These are phyloP conservation scores for Aspergillus sp. DNA, from an alignment of 2,329 filamentous ascomycete species.

Conservation along the genomic window DNA sequence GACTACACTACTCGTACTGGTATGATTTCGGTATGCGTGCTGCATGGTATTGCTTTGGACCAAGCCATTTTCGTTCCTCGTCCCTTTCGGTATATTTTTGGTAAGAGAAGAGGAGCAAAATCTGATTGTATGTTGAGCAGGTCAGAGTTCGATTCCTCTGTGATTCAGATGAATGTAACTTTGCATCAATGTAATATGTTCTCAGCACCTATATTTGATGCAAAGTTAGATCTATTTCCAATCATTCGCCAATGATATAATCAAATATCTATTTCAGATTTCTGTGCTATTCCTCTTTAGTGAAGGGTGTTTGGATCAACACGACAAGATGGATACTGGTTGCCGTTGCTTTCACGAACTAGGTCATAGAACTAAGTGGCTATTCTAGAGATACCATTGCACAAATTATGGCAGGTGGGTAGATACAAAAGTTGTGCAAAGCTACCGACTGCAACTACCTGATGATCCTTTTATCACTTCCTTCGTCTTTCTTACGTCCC, in stretches of 20 bases:
- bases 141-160: too few relatives aligned
- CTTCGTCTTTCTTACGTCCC: not conserved
- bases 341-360: not conserved
- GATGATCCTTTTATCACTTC: not conserved
- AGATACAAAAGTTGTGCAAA: not conserved
- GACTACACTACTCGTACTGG: too few relatives aligned
- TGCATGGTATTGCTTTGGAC: too few relatives aligned
- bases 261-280: not conserved
- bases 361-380: not conserved
- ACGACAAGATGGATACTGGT: not conserved
- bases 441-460: not conserved
- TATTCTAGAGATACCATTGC: not conserved
- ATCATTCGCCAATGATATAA: not conserved
- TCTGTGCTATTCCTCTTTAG: not conserved
- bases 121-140: too few relatives aligned
- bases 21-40: too few relatives aligned
- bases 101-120: too few relatives aligned
- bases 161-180: not conserved
- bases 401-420: not conserved
- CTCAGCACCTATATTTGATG: not conserved
- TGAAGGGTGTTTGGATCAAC: not conserved
- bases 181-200: not conserved
- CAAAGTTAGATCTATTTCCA: not conserved
- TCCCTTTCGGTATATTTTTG: too few relatives aligned
- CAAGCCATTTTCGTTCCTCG: too few relatives aligned